Evolutionary conservation across 169 alveolate genomes (phyloP), one percentile per base, ranked within the genome.

Genomic region (Babesia divergens): DNA sequence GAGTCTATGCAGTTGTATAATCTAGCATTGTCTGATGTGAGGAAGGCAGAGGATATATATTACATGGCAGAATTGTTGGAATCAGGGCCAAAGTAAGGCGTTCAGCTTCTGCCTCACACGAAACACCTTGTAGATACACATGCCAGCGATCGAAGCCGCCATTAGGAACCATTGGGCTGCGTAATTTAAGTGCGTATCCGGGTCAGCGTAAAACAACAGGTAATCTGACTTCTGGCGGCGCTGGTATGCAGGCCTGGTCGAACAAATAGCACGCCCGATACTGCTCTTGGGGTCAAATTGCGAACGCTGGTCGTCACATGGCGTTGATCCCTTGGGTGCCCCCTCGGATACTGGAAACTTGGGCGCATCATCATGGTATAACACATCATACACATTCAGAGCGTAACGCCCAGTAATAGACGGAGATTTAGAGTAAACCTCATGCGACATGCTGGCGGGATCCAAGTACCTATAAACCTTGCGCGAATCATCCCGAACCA

Each of bases 131-230:
- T 83, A 88, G 22, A 74, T 56, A 34, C 88, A 83, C 64, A 88
- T 72, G 1, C 79, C 67, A 11, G 89, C 75, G 47, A 81, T 66
- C n/a, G 89, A 71, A 40, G 75, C 65, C 4, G 91, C 84, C 84
- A 84, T 70, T 20, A 84, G 83, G 74, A 86, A 89, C 96, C 96
- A 92, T 86, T 92, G 96, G 60, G 89, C 75, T 35, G 96, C 96
- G 55, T 92, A 92, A 89, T 91, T 92, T 79, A 91, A 84, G 74
- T 92, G 96, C 0, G 95, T 92, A 71, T 86, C 90, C 44, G 92
- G 95, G 69, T 91, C 96, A 9, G 96, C 96, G 65, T 91, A 92
- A 77, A 92, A 92, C 49, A 89, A 70, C 42, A 90, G 74, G 82
- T 92, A 91, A 76, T 92, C 96, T 32, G 88, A 50, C 84, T 76